Evolutionary conservation across 108 stramenopile species (phyloP), one percentile per base, ranked within the genome.

Genomic region (Mediolabrus comicus): DNA sequence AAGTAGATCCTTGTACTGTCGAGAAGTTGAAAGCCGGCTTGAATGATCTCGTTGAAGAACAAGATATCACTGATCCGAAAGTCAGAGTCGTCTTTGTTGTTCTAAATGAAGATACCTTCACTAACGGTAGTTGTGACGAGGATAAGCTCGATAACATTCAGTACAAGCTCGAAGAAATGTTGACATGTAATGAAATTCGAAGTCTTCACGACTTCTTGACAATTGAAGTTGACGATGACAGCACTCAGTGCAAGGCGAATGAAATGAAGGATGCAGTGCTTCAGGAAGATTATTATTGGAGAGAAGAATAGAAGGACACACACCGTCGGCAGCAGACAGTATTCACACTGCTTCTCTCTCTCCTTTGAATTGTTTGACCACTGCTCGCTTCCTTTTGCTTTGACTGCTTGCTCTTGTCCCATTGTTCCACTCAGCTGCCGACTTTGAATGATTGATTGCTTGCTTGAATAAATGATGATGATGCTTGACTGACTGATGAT

Each of bases 211-310:
- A 43, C 41, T 43, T 43, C 41, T 17, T 43, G 5, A 43, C 41
- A n/a, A 43, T 43, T 17, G 41, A 3, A 43, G 41, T 43, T 17
- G 41, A 43, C 41, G 19, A n/a, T n/a, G n/a, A 17, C 41, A 43
- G 41, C 46, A 49, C 0, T n/a, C 8, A 49, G 22, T 49, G 46
- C 19, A 19, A 49, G 22, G 17, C 46, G 22, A 8, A 24, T 0
- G 46, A 49, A 8, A 49, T 49, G 46, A 49, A 49, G 46, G 46
- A 49, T 9, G 46, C 46, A 49, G 46, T 49, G 46, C 46, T 49
- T 2, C 19, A 49, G 46, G 46, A 49, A 7, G 22, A 49, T 49
- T 17, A 14, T 9, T 2, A 49, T 0, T 49, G 16, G 41, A 43
- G n/a, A n/a, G n/a, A 43, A 43, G 16, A 43, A 0, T 43, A 43